Evolutionary conservation across 1,139 yeast genomes (phyloP), one percentile per base, ranked within the genome.

Genomic region (Zygosaccharomyces pseudobailii): DNA sequence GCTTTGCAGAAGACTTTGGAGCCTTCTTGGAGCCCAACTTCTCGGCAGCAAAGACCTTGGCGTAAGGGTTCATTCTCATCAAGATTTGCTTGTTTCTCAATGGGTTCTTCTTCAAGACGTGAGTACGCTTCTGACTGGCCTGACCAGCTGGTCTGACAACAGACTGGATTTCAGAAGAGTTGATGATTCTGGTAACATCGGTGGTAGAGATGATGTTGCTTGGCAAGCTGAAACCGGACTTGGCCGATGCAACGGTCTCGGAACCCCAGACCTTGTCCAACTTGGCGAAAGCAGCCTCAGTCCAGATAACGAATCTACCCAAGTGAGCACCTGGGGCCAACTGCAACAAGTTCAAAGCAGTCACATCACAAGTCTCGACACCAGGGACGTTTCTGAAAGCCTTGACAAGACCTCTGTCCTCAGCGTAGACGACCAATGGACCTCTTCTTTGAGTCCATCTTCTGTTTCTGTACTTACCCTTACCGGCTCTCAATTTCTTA

Each of bases 291-390:
- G 99, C 99, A 73, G 89, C 79, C 80, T 89, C 96, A 71, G 98
- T 90, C 98, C 98, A 92, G 88, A 92, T 87, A 72, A 94, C 86
- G 72, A 92, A 92, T 84, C 98, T 90, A 80, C 98, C 98, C 71
- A 92, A 82, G 84, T 92, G 98, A 72, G 97, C 95, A 86, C 99
- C 99, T 76, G 99, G 99, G 67, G 99, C 99, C 72, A 92, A 87
- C 82, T 92, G 97, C 75, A 94, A 87, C 71, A 94, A 82, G 79
- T 94, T 94, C 72, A 92, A 84, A 72, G 92, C 81, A 71, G 86
- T 79, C 68, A 92, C 98, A 73, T 85, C 80, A 69, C 92, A 83
- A 70, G 96, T 85, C 81, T 92, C 98, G 65, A 92, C 97, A 87
- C 99, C 99, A 76, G 99, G 98, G 65, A 92, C 79, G 87, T 92